These are phyloP conservation scores for Gloeostereum incarnatum DNA, from an alignment of 768 basidiomycete species.

Conservation along the genomic window DNA sequence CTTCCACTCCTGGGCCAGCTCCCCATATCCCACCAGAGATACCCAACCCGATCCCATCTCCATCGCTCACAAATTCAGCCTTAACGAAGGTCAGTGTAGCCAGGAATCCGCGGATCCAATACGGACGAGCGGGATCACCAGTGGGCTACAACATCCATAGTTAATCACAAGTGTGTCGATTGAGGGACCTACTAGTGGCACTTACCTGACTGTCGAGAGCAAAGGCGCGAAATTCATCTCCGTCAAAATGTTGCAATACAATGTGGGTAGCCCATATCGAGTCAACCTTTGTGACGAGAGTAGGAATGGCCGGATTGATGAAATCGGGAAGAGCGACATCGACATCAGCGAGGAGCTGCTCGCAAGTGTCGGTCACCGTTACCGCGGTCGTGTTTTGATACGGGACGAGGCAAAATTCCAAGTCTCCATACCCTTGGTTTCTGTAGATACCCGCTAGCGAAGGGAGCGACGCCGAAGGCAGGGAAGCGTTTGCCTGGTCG, in stretches of 20 bases:
- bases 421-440: conserved; percentile 7
- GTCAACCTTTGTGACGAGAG: conserved; percentile 9
- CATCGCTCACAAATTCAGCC: neutral
- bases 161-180: neutral
- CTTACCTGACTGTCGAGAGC: conserved; percentile 10
- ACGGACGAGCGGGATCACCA: neutral
- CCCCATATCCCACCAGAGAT: neutral
- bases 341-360: conserved; percentile 5
- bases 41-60: neutral
- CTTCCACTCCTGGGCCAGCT: neutral
- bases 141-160: neutral
- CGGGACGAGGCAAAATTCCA: conserved; percentile 6
- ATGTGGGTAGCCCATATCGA: conserved; percentile 10
- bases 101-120: neutral
- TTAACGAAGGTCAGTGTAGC: neutral
- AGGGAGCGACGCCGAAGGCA: conserved; percentile 5
- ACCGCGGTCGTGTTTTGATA: neutral
- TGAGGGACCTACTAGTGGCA: too few species aligned
- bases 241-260: conserved; percentile 12
- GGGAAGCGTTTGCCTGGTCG: conserved; percentile 5
- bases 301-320: conserved; percentile 9
- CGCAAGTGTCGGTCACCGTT: conserved; percentile 5
- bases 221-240: conserved; percentile 12
- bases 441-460: conserved; percentile 4
- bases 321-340: conserved; percentile 9